These are phyloP conservation scores for Apiotrichum sp. DNA, from an alignment of 1,284 basidiomycete genomes.

Conservation along the genomic window DNA sequence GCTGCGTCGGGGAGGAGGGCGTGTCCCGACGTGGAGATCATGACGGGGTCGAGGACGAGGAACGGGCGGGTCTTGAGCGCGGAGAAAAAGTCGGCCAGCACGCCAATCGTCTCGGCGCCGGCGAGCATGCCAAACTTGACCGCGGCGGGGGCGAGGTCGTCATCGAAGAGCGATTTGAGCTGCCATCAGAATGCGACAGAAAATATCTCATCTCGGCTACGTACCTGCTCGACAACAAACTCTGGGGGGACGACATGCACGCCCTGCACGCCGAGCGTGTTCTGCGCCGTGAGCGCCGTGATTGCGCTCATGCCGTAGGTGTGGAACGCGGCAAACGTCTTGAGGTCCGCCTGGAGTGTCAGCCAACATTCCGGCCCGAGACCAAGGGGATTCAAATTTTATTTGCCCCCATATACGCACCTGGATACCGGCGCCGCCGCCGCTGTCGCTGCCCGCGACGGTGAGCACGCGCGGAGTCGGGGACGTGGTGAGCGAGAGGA, in stretches of 20 bases:
- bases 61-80: slow-evolving; percentile 44
- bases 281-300: slow-evolving; percentile 87
- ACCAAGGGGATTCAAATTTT: not conserved
- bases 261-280: slow-evolving; percentile 75
- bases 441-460: slow-evolving; percentile 56
- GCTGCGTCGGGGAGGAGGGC: slow-evolving; percentile 64
- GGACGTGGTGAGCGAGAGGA: not conserved
- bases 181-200: slow-evolving; percentile 39
- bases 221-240: slow-evolving; percentile 66
- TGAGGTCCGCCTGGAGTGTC: slow-evolving; percentile 59
- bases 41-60: slow-evolving; percentile 82
- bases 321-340: slow-evolving; percentile 69
- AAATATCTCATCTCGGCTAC: slow-evolving; percentile 17
- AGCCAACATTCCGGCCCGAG: too few relatives aligned
- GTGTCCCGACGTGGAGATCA: slow-evolving; percentile 87
- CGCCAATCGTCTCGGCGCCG: slow-evolving; percentile 43
- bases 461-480: slow-evolving; percentile 36
- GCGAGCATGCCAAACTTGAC: slow-evolving; percentile 91
- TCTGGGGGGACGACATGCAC: slow-evolving; percentile 60
- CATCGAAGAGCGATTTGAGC: slow-evolving; percentile 64
- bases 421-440: slow-evolving; percentile 87
- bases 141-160: slow-evolving; percentile 66
- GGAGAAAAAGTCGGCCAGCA: slow-evolving; percentile 40
- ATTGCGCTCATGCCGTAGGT: slow-evolving; percentile 83
- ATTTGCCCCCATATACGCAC: slow-evolving; percentile 46